A percentile compares a stretch with the other conserved stretches of the same genome.
phyloP scores from a whole-genome alignment of 192 early-diverging fungal genomes.

The Entomortierella lignicola region DNA sequence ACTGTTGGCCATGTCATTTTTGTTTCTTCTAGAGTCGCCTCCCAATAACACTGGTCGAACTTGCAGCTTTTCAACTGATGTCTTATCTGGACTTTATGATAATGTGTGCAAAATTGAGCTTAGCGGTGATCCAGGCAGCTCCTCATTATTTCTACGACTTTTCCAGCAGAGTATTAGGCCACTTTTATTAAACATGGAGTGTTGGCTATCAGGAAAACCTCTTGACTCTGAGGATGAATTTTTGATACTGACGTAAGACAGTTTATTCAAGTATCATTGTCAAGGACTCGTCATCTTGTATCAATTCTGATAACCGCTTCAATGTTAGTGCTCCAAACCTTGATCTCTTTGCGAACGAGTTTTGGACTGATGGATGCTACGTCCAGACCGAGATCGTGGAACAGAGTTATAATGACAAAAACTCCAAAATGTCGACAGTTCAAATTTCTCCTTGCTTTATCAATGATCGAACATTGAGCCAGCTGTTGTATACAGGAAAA shows the following conservation, averaged over 20 bases:
- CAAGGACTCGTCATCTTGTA: no score
- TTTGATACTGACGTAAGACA: constrained; percentile 28
- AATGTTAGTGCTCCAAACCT: constrained; percentile 7
- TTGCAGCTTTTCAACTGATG: constrained; percentile 12
- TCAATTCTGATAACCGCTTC: not conserved
- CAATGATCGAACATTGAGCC: constrained; percentile 1
- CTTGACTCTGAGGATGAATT: constrained; percentile 35
- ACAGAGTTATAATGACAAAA: not conserved
- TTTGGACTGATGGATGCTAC: constrained; percentile 34
- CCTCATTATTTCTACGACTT: constrained; percentile 17
- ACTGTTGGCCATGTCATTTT: not conserved
- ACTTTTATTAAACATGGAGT: constrained; percentile 32
- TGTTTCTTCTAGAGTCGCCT: not conserved
- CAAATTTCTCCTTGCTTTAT: constrained; percentile 31
- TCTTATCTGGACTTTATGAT: constrained; percentile 21
- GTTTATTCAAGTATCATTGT: no score
- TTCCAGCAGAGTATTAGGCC: constrained; percentile 29
- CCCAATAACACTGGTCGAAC: not conserved
- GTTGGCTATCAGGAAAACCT: constrained; percentile 33
- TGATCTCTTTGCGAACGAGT: constrained; percentile 20
- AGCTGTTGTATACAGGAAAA: constrained; percentile 36
- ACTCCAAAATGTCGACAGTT: not conserved
- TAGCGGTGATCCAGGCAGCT: not conserved
- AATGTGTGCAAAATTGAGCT: constrained; percentile 17
- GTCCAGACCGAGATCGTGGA: constrained; percentile 19